A percentile compares a stretch with the other conserved stretches of the same genome.
Evolutionary conservation across 2,329 filamentous ascomycete species (phyloP).

Genomic region (Grosmannia serpens): DNA sequence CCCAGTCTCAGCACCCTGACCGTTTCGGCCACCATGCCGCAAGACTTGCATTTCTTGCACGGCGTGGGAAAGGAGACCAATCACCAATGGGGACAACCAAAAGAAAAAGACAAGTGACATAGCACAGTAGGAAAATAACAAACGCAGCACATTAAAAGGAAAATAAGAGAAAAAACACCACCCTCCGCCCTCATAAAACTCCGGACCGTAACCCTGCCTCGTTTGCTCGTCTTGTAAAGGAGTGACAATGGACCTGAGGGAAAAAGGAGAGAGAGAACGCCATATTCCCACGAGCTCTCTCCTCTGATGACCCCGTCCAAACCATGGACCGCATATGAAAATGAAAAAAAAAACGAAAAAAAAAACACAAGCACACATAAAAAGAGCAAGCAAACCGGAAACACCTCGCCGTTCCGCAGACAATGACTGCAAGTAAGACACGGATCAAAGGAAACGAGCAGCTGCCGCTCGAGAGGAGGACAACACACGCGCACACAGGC

Average conservation of each 20-base stretch:
- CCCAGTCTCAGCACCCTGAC: too few relatives aligned
- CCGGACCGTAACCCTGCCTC: conserved; percentile 6
- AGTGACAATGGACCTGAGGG: background rate
- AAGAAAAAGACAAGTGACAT: background rate
- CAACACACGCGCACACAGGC: too few relatives aligned
- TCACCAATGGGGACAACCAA: background rate
- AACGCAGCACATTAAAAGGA: background rate
- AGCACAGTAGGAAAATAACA: background rate
- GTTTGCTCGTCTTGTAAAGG: conserved; percentile 4
- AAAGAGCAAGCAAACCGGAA: background rate
- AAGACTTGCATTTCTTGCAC: too few relatives aligned
- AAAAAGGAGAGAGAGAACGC: background rate
- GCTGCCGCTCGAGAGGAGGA: background rate
- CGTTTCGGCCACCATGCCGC: too few relatives aligned
- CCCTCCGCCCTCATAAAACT: conserved; percentile 2
- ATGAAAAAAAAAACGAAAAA: background rate
- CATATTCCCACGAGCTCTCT: background rate
- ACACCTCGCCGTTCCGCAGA: background rate
- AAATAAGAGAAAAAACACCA: background rate
- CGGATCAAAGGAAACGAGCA: background rate
- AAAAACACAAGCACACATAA: background rate
- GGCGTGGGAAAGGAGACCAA: background rate
- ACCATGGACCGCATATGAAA: background rate
- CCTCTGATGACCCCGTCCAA: background rate
- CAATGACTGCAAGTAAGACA: background rate